Evolutionary conservation across 805 yeast genomes (phyloP).

Genomic region (Sugiyamaella americana): DNA sequence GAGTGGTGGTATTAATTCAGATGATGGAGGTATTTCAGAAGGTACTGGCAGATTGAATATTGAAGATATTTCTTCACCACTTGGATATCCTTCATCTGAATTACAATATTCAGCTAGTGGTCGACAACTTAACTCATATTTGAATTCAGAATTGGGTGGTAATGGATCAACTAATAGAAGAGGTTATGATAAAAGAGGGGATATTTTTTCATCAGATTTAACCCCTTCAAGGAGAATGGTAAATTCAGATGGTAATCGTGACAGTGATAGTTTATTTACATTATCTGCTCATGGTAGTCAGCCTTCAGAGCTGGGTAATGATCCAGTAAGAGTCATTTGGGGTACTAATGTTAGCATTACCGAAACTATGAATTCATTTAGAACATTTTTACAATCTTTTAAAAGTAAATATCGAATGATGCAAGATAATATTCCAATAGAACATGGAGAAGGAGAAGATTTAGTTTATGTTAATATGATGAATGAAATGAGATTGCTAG

Average conservation of each 20-base stretch:
- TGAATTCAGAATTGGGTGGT: constrained; percentile 22
- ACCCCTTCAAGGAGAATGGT: constrained; percentile 45
- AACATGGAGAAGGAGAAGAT: constrained; percentile 58
- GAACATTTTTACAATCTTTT: constrained; percentile 79
- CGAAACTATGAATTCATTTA: constrained; percentile 74
- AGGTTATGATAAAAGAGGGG: constrained; percentile 58
- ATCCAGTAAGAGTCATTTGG: constrained; percentile 91
- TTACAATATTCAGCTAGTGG: constrained; percentile 14
- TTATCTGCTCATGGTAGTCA: constrained; percentile 8
- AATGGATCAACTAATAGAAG: constrained; percentile 18
- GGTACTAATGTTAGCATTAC: constrained; percentile 94
- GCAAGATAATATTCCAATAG: constrained; percentile 29
- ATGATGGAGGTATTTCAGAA: constrained; percentile 11
- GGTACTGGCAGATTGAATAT: constrained; percentile 15
- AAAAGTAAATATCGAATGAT: constrained; percentile 59
- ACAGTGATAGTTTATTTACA: constrained; percentile 5
- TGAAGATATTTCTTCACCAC: constrained; percentile 34
- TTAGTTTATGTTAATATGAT: constrained; percentile 68
- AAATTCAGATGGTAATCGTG: constrained; percentile 26
- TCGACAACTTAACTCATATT: constrained; percentile 8
- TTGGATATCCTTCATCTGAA: constrained; percentile 39
- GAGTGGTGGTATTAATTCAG: constrained; percentile 5
- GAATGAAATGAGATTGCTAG: constrained; percentile 67
- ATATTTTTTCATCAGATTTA: constrained; percentile 62
- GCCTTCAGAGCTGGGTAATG: constrained; percentile 33